Percentiles rank a stretch among this genome's conserved stretches.
phyloP scores from a whole-genome alignment of 345 rosid species.

The Boechera retrofracta region DNA sequence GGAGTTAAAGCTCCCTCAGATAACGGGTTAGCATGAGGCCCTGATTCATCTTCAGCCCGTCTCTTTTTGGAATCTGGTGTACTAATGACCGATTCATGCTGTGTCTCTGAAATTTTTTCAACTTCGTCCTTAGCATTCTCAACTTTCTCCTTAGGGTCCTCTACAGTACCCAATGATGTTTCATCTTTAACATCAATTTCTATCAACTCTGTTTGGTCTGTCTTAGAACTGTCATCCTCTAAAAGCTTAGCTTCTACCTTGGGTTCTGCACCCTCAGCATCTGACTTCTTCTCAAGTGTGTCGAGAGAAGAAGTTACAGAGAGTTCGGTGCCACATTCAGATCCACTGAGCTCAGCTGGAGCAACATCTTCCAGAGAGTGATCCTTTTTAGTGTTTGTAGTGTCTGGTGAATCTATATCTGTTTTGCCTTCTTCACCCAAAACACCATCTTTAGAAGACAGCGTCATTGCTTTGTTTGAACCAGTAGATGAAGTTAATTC shows the following conservation, averaged over 20 bases:
- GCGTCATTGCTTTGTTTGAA: conserved; percentile 48
- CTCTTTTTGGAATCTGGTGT: conserved; percentile 55
- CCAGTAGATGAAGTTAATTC: conserved; percentile 59
- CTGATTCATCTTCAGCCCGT: conserved; percentile 47
- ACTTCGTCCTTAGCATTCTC: conserved; percentile 48
- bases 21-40: conserved; percentile 30
- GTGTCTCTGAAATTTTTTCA: conserved; percentile 31
- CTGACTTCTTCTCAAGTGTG: conserved; percentile 69
- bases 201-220: conserved; percentile 38
- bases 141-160: conserved; percentile 46
- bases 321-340: conserved; percentile 93
- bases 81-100: conserved; percentile 45
- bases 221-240: conserved; percentile 47
- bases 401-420: conserved; percentile 46
- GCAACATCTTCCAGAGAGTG: conserved; percentile 47
- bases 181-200: conserved; percentile 49
- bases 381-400: conserved; percentile 41
- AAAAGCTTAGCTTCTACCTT: conserved; percentile 51
- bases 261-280: conserved; percentile 53
- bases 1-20: conserved; percentile 73
- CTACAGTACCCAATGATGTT: conserved; percentile 28
- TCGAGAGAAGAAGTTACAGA: conserved; percentile 91
- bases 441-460: conserved; percentile 51
- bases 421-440: conserved; percentile 51
- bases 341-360: conserved; percentile 57